These are phyloP conservation scores for Juncus effusus DNA, from an alignment of 176 grass and related monocot genomes.

Conservation along the genomic window DNA sequence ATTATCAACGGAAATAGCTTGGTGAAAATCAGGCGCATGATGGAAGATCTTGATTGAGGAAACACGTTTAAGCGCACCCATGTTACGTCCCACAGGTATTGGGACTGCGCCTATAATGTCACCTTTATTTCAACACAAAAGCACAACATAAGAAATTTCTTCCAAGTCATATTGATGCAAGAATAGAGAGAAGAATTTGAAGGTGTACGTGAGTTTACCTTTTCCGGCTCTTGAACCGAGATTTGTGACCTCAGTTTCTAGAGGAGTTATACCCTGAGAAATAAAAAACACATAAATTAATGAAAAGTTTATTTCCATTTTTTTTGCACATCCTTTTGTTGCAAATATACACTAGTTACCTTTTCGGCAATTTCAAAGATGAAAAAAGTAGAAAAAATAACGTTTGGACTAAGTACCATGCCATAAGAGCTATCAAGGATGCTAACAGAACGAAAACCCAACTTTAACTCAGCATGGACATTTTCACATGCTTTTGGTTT, in stretches of 20 bases:
- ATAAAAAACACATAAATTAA: not conserved
- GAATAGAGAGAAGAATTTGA: too few relatives aligned
- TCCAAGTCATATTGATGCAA: not conserved
- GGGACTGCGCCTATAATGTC: constrained; percentile 77
- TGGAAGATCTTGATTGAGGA: constrained; percentile 69
- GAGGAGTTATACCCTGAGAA: constrained; percentile 68
- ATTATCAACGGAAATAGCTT: constrained; percentile 54
- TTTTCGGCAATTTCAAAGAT: constrained; percentile 90
- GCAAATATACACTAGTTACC: too few relatives aligned
- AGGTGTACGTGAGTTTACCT: constrained; percentile 36
- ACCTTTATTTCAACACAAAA: constrained; percentile 33
- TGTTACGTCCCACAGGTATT: constrained; percentile 57
- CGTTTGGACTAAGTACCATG: constrained; percentile 53
- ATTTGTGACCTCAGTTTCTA: constrained; percentile 88
- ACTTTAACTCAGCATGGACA: constrained; percentile 65
- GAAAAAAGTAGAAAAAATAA: constrained; percentile 39
- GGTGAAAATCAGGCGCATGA: constrained; percentile 44
- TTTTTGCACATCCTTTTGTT: too few relatives aligned
- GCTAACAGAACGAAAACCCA: constrained; percentile 61
- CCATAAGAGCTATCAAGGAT: constrained; percentile 71
- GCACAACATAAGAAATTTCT: not conserved
- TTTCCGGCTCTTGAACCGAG: constrained; percentile 75
- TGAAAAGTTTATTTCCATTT: too few relatives aligned
- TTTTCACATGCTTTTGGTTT: constrained; percentile 76
- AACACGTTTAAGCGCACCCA: constrained; percentile 63